These are phyloP conservation scores for Rubus idaeus DNA, from an alignment of 306 rosid genomes.

Conservation along the genomic window DNA sequence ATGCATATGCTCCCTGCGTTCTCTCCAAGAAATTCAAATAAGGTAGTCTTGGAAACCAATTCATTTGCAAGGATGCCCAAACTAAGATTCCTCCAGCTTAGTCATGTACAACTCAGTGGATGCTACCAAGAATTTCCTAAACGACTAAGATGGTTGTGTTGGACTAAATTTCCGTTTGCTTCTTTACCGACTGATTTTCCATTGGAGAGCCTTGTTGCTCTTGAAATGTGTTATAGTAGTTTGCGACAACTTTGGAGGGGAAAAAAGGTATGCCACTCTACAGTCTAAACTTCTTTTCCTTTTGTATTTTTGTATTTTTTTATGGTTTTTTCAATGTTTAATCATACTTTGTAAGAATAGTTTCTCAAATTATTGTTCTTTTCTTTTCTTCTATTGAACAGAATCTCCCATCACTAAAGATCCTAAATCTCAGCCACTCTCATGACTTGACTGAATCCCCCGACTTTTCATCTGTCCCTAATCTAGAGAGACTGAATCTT, in stretches of 20 bases:
- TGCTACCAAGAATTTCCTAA: not conserved
- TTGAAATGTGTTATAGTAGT: constrained; percentile 16
- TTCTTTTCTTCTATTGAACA: not conserved
- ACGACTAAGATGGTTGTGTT: constrained; percentile 7
- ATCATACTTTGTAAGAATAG: too few species aligned
- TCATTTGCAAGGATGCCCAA: constrained; percentile 6
- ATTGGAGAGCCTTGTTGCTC: not conserved
- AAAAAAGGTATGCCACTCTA: not conserved
- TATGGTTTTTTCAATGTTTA: too few species aligned
- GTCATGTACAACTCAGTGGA: constrained; percentile 2
- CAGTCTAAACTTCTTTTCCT: not conserved
- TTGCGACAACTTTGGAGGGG: not conserved
- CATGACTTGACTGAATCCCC: not conserved
- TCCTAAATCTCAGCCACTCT: constrained; percentile 20
- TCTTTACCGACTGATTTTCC: not conserved
- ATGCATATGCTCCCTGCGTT: not conserved
- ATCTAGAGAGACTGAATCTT: constrained; percentile 14
- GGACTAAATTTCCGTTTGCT: not conserved
- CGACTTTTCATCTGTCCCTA: constrained; percentile 4
- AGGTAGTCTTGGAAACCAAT: not conserved
- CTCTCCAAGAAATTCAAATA: not conserved
- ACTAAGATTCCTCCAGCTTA: not conserved
- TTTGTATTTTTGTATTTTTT: too few species aligned
- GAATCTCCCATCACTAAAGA: not conserved
- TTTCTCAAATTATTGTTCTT: too few species aligned